These are phyloP conservation scores for Colletotrichum acutatum DNA, from an alignment of 2,329 filamentous ascomycete genomes.

Conservation along the genomic window DNA sequence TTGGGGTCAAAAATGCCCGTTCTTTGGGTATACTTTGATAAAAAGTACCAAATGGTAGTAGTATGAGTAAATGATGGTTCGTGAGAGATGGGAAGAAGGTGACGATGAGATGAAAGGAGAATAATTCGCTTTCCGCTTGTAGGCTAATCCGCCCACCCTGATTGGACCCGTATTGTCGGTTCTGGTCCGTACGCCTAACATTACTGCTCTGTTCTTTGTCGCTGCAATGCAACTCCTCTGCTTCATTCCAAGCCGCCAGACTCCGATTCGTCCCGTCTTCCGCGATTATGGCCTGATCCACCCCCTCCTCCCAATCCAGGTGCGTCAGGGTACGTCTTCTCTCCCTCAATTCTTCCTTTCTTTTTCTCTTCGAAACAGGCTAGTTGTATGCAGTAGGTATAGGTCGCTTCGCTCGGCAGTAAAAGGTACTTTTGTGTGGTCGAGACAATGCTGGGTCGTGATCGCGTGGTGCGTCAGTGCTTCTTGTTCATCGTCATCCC, in stretches of 20 bases:
- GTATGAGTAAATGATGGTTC: conserved; percentile 19
- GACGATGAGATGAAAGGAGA: conserved; percentile 28
- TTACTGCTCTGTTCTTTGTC: conserved; percentile 22
- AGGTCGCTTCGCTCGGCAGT: conserved; percentile 19
- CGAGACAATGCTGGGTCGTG: conserved; percentile 19
- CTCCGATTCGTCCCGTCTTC: conserved; percentile 23
- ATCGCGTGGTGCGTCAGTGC: conserved; percentile 25
- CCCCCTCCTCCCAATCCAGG: conserved; percentile 27
- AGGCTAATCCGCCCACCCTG: conserved; percentile 2
- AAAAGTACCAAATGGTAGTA: background rate
- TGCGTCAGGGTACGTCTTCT: conserved; percentile 26
- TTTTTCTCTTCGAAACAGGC: background rate
- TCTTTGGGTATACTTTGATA: background rate
- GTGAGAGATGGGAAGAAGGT: conserved; percentile 30
- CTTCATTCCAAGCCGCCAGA: background rate
- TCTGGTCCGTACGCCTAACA: background rate
- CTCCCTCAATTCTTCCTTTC: background rate
- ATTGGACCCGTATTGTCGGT: conserved; percentile 16
- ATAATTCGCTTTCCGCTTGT: conserved; percentile 28
- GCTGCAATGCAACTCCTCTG: conserved; percentile 15
- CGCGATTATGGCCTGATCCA: conserved; percentile 28
- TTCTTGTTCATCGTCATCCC: conserved; percentile 33
- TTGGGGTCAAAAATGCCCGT: conserved; percentile 6
- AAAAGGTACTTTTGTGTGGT: conserved; percentile 4
- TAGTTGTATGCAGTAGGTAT: conserved; percentile 8